Evolutionary conservation across 1,284 basidiomycete species (phyloP).

Genomic region (Lignosus rhinocerotis): DNA sequence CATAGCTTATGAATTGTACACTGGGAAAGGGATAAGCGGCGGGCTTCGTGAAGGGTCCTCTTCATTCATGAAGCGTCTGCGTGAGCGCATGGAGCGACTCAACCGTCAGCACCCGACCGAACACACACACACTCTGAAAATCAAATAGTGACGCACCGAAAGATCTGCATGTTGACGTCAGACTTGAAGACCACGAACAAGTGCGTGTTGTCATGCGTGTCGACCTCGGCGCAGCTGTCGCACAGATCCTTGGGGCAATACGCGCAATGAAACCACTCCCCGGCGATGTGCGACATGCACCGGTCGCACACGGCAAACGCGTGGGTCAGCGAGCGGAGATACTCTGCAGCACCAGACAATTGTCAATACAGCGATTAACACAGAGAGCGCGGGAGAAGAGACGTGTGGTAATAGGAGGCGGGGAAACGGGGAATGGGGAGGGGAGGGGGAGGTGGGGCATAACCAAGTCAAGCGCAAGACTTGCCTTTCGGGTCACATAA

Average conservation of each 20-base stretch:
- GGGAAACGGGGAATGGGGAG: too few species aligned
- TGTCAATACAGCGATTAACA: too few species aligned
- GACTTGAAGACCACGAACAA: conserved; percentile 88
- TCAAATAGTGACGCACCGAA: conserved; percentile 21
- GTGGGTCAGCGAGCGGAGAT: conserved; percentile 70
- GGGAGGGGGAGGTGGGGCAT: conserved; percentile 2
- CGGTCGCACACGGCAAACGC: conserved; percentile 71
- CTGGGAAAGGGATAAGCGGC: conserved; percentile 44
- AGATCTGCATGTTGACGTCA: conserved; percentile 26
- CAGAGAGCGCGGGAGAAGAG: too few species aligned
- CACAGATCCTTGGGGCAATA: conserved; percentile 85
- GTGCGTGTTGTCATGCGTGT: conserved; percentile 80
- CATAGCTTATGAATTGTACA: conserved; percentile 22
- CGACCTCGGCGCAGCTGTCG: conserved; percentile 72
- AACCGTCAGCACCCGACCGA: neutral
- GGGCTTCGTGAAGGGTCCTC: conserved; percentile 53
- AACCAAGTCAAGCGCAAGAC: conserved; percentile 16
- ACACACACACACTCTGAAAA: neutral
- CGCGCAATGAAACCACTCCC: conserved; percentile 86
- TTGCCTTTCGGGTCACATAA: conserved; percentile 62
- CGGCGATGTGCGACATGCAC: conserved; percentile 72
- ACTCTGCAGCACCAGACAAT: conserved; percentile 45
- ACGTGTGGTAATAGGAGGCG: too few species aligned
- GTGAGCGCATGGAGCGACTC: neutral
- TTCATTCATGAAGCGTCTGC: conserved; percentile 58